Evolutionary conservation across 768 basidiomycete species (phyloP).

Genomic region (Podaxis carcinomalis): DNA sequence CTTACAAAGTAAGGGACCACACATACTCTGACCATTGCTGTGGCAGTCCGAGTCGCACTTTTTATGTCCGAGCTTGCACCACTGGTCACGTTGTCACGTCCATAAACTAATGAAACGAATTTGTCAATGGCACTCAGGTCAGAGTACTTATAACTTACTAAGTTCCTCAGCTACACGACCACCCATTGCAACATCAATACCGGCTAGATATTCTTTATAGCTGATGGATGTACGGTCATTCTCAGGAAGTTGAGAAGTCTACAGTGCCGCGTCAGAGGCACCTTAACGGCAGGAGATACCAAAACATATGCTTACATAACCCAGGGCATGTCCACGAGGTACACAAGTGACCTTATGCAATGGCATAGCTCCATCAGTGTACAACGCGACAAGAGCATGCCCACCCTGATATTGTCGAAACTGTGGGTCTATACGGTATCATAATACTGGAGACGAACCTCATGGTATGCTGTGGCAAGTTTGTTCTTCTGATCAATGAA

Average conservation of each 20-base stretch:
- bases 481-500: conserved; percentile 87
- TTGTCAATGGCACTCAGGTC: conserved; percentile 8
- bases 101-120: conserved; percentile 60
- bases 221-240: conserved; percentile 72
- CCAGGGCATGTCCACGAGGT: conserved; percentile 91
- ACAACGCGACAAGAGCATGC: conserved; percentile 91
- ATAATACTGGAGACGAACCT: conserved; percentile 43
- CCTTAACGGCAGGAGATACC: conserved; percentile 3
- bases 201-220: conserved; percentile 69
- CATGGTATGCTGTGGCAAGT: conserved; percentile 92
- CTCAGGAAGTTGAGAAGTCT: conserved; percentile 79
- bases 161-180: conserved; percentile 95
- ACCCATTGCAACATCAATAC: conserved; percentile 90
- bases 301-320: conserved; percentile 54
- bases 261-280: conserved; percentile 14
- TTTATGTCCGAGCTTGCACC: conserved; percentile 89
- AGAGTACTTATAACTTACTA: conserved; percentile 39
- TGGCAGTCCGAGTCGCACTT: conserved; percentile 75
- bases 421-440: conserved; percentile 3
- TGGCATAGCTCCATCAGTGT: conserved; percentile 94
- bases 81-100: conserved; percentile 82
- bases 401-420: conserved; percentile 54
- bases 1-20: conserved; percentile 4
- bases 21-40: conserved; percentile 84
- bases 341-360: conserved; percentile 97